These are phyloP conservation scores for Trametes pubescens DNA, from an alignment of 1,284 basidiomycete species.

Conservation along the genomic window DNA sequence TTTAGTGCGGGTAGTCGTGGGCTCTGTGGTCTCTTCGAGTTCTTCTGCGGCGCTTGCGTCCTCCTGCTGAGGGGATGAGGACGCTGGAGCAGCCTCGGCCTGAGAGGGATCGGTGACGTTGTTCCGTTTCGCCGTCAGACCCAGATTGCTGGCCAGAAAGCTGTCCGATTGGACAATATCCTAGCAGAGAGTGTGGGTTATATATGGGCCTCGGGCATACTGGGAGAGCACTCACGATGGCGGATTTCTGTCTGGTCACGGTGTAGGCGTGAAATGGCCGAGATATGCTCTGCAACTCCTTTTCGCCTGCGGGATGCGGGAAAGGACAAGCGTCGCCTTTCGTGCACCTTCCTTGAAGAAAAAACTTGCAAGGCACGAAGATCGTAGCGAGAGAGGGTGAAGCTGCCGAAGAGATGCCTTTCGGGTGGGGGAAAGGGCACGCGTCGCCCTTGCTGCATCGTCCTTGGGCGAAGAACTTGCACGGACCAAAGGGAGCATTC, in stretches of 20 bases:
- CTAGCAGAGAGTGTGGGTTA: no score
- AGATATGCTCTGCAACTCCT: neutral
- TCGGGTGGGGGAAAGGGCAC: slow-evolving; percentile 47
- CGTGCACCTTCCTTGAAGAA: slow-evolving; percentile 32
- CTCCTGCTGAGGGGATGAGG: neutral
- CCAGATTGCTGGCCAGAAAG: no score
- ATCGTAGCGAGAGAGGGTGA: neutral
- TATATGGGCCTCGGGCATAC: no score
- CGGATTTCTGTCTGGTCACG: no score
- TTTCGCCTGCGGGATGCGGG: slow-evolving; percentile 15
- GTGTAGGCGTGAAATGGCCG: neutral
- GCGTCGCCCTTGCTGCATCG: slow-evolving; percentile 50
- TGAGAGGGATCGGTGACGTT: no score
- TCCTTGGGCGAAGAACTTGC: slow-evolving; percentile 52
- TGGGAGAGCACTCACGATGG: no score
- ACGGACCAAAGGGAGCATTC: slow-evolving; percentile 33
- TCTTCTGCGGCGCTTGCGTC: neutral
- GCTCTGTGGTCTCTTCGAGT: neutral
- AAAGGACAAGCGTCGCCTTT: slow-evolving; percentile 40
- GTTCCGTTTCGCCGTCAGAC: no score
- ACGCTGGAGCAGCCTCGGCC: no score
- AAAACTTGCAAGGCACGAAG: slow-evolving; percentile 33
- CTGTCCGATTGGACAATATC: no score
- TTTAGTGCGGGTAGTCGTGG: slow-evolving; percentile 29
- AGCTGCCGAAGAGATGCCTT: neutral